phyloP scores from a whole-genome alignment of 306 rosid species.

The Rosa chinensis region DNA sequence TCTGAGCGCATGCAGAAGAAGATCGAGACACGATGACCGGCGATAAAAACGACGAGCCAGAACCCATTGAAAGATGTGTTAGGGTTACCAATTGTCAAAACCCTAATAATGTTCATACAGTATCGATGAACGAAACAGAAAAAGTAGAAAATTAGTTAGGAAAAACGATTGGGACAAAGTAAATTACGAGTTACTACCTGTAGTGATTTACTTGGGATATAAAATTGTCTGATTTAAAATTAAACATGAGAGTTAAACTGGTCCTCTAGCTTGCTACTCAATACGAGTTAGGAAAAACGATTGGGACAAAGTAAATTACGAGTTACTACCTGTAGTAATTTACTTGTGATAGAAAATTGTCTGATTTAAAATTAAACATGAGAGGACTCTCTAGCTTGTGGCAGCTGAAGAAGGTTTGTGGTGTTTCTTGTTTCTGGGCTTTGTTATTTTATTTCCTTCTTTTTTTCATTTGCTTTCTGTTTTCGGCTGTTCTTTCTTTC shows the following conservation, averaged over 20 bases:
- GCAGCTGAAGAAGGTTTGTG: too few relatives aligned
- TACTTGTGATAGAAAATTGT: too few relatives aligned
- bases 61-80: constrained; percentile 14
- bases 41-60: background rate
- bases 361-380: too few relatives aligned
- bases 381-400: background rate
- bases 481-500: too few relatives aligned
- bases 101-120: background rate
- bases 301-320: background rate
- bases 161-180: background rate
- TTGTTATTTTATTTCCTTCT: too few relatives aligned
- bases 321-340: background rate
- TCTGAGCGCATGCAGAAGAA: constrained; percentile 12
- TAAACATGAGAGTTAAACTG: background rate
- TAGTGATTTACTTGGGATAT: too few relatives aligned
- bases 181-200: background rate
- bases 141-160: background rate
- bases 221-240: too few relatives aligned
- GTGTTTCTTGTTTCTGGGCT: too few relatives aligned
- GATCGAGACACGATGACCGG: background rate
- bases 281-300: background rate
- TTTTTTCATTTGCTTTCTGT: too few relatives aligned
- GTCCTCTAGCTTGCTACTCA: background rate
- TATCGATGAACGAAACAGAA: background rate
- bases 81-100: background rate